Percentiles rank a stretch among this genome's conserved stretches.
phyloP scores from a whole-genome alignment of 179 eudicot genomes.

The Vitellaria paradoxa region DNA sequence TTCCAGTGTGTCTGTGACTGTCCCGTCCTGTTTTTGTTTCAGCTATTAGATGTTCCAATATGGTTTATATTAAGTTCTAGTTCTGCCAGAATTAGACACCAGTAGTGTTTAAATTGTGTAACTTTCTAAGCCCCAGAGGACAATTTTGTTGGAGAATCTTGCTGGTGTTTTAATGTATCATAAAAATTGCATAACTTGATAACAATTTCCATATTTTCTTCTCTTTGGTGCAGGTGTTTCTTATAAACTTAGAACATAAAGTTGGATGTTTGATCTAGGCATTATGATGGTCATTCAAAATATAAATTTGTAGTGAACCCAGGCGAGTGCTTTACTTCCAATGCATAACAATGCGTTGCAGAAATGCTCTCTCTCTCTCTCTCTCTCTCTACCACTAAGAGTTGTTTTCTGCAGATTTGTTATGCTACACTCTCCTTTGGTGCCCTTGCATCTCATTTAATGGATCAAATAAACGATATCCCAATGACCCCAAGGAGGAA shows the following conservation, averaged over 20 bases:
- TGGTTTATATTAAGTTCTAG: neutral
- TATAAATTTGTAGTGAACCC: neutral
- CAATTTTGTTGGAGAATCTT: neutral
- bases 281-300: too few species aligned
- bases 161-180: neutral
- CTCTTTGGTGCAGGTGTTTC: neutral
- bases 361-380: conserved; percentile 9
- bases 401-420: conserved; percentile 1
- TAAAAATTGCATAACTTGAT: neutral
- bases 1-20: neutral
- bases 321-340: neutral
- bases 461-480: conserved; percentile 16
- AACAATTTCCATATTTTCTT: neutral
- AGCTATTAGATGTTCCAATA: neutral
- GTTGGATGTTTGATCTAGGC: neutral
- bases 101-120: neutral
- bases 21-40: neutral
- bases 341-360: neutral
- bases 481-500: conserved; percentile 16
- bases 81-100: neutral
- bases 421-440: neutral
- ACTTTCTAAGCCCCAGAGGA: neutral
- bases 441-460: neutral
- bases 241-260: neutral
- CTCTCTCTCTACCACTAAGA: conserved; percentile 1